These are phyloP conservation scores for Plicaturopsis crispa DNA, from an alignment of 768 basidiomycete species.

Conservation along the genomic window DNA sequence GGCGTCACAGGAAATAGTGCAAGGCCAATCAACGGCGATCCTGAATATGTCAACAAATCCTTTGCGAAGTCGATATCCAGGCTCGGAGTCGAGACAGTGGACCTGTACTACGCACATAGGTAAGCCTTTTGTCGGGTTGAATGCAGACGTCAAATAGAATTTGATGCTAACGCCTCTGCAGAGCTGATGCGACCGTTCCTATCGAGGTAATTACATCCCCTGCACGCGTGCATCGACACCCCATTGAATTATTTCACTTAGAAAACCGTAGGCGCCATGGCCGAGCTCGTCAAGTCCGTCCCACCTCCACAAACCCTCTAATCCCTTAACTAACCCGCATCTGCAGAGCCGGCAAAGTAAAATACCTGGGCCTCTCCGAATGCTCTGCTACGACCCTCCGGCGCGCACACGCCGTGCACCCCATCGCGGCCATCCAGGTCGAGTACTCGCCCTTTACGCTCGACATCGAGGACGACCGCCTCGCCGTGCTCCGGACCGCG, in stretches of 20 bases:
- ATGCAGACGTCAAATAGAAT: too few relatives aligned
- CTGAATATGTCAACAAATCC: constrained; percentile 21
- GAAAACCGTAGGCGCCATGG: constrained; percentile 39
- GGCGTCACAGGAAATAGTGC: constrained; percentile 25
- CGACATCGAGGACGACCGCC: constrained; percentile 36
- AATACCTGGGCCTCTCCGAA: constrained; percentile 47
- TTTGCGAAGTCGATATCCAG: constrained; percentile 22
- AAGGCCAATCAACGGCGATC: constrained; percentile 21
- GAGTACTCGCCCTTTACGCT: constrained; percentile 45
- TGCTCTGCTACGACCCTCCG: constrained; percentile 36
- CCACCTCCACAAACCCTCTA: not conserved
- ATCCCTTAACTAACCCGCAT: constrained; percentile 9
- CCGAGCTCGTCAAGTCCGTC: constrained; percentile 41
- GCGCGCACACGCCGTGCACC: constrained; percentile 42
- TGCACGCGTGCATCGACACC: not conserved
- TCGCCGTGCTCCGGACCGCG: constrained; percentile 32
- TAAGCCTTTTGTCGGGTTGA: too few relatives aligned
- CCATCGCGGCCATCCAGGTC: constrained; percentile 41
- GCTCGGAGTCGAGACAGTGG: constrained; percentile 20
- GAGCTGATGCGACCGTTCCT: constrained; percentile 33
- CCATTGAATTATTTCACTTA: constrained; percentile 7
- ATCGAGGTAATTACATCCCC: constrained; percentile 33
- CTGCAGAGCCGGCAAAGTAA: constrained; percentile 32
- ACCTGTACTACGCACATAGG: constrained; percentile 29
- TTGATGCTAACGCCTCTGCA: constrained; percentile 44